These are phyloP conservation scores for Striga asiatica DNA, from an alignment of 257 asterid species.

Conservation along the genomic window DNA sequence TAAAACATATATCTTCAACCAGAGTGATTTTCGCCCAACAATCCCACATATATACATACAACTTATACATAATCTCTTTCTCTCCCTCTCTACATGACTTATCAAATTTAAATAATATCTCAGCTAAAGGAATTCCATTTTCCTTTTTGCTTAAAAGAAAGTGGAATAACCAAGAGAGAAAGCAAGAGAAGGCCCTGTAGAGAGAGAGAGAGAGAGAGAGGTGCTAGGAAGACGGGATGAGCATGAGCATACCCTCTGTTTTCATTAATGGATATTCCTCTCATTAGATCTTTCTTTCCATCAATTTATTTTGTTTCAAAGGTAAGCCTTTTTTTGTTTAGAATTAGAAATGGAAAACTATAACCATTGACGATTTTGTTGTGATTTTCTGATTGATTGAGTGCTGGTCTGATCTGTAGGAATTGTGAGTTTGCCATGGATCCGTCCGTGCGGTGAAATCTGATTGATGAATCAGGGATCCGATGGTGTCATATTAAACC, in stretches of 20 bases:
- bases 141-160: conserved; percentile 27
- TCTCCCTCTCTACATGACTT: conserved; percentile 5
- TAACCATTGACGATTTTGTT: conserved; percentile 9
- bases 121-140: conserved; percentile 29
- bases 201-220: conserved; percentile 35
- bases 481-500: conserved; percentile 35
- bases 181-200: conserved; percentile 21
- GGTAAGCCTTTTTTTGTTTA: conserved; percentile 33
- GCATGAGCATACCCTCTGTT: conserved; percentile 59
- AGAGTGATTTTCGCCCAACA: conserved; percentile 17
- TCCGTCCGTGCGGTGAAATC: conserved; percentile 13
- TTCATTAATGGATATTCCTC: conserved; percentile 43
- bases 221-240: too few species aligned
- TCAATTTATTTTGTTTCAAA: conserved; percentile 16
- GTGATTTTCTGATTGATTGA: conserved; percentile 17
- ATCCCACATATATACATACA: conserved; percentile 5
- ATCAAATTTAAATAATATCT: conserved; percentile 18
- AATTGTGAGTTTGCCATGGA: conserved; percentile 31
- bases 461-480: background rate
- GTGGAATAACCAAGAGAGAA: conserved; percentile 17
- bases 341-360: conserved; percentile 5
- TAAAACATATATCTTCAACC: conserved; percentile 13
- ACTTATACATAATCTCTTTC: background rate
- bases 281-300: conserved; percentile 58
- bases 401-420: conserved; percentile 38